Conservation (phyloP, 78 protist genomes). For the Fonticula alba region DNA sequence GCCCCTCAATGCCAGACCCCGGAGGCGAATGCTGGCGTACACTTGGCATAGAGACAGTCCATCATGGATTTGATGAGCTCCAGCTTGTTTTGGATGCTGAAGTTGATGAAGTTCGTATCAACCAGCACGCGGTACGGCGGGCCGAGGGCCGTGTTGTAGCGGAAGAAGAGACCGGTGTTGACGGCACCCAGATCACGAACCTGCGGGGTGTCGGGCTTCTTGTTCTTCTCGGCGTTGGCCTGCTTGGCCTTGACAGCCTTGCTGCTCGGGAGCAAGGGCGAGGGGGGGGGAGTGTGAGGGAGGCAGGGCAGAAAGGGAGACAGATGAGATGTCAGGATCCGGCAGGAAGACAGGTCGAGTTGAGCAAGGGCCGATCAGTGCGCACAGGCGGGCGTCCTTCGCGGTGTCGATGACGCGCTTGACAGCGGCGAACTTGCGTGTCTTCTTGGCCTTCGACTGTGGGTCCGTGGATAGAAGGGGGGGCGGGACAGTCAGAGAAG, state of each 20-base stretch:
- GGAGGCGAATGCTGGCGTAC: slow-evolving; percentile 1
- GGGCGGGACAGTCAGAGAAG: too few species aligned
- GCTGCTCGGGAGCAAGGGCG: background rate
- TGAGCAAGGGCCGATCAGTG: too few species aligned
- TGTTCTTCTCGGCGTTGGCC: background rate
- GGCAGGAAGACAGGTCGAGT: too few species aligned
- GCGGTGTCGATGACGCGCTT: slow-evolving; percentile 31
- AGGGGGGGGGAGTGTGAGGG: too few species aligned
- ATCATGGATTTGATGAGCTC: slow-evolving; percentile 70
- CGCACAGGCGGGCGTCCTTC: slow-evolving; percentile 20
- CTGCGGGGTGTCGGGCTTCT: background rate
- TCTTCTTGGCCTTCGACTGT: slow-evolving; percentile 18
- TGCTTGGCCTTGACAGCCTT: background rate
- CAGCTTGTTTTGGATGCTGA: slow-evolving; percentile 72
- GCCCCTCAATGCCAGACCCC: background rate
- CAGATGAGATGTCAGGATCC: too few species aligned
- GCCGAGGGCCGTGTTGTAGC: slow-evolving; percentile 76
- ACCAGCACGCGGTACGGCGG: slow-evolving; percentile 94
- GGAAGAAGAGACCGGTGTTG: slow-evolving; percentile 77
- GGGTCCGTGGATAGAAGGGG: too few species aligned
- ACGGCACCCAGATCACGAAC: slow-evolving; percentile 4
- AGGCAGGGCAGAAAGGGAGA: too few species aligned
- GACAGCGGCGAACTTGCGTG: slow-evolving; percentile 24
- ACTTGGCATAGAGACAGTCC: slow-evolving; percentile 94
- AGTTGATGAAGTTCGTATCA: slow-evolving; percentile 97